A percentile compares a stretch with the other conserved stretches of the same genome.
phyloP scores from a whole-genome alignment of 176 grass and related monocot genomes.

The Oryza brachyantha region DNA sequence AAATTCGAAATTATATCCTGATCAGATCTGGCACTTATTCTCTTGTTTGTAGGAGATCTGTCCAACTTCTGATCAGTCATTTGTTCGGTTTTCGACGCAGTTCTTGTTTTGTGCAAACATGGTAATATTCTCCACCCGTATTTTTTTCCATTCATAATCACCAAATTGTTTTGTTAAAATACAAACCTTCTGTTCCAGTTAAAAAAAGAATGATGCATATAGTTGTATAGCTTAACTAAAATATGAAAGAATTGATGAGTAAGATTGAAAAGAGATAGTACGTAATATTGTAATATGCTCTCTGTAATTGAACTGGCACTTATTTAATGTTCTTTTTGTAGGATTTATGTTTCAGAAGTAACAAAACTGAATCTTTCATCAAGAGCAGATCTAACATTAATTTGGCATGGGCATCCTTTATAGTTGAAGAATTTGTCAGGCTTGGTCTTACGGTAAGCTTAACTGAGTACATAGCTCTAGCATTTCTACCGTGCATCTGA shows the following conservation, averaged over 20 bases:
- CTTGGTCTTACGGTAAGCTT: constrained; percentile 86
- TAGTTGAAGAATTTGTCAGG: constrained; percentile 95
- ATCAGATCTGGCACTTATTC: constrained; percentile 18
- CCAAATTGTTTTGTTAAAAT: constrained; percentile 18
- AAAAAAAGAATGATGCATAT: neutral
- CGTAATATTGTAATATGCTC: neutral
- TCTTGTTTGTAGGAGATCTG: constrained; percentile 50
- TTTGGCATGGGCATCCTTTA: constrained; percentile 86
- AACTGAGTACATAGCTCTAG: constrained; percentile 8
- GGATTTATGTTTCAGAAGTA: constrained; percentile 34
- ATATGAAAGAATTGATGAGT: neutral
- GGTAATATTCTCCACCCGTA: constrained; percentile 51
- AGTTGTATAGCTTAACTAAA: constrained; percentile 8
- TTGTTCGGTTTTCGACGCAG: constrained; percentile 48
- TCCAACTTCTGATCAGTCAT: constrained; percentile 52
- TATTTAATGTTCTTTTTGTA: constrained; percentile 21
- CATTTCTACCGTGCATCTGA: constrained; percentile 40
- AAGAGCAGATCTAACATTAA: constrained; percentile 78
- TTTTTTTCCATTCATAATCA: constrained; percentile 8
- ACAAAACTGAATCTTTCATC: constrained; percentile 41
- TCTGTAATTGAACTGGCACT: constrained; percentile 15
- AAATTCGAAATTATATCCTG: neutral
- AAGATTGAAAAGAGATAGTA: neutral
- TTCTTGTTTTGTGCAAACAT: constrained; percentile 50
- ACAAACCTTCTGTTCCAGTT: constrained; percentile 3